A percentile compares a stretch with the other conserved stretches of the same genome.
Conservation (phyloP, 306 rosid species). For the Oxytropis ochrocephala region DNA sequence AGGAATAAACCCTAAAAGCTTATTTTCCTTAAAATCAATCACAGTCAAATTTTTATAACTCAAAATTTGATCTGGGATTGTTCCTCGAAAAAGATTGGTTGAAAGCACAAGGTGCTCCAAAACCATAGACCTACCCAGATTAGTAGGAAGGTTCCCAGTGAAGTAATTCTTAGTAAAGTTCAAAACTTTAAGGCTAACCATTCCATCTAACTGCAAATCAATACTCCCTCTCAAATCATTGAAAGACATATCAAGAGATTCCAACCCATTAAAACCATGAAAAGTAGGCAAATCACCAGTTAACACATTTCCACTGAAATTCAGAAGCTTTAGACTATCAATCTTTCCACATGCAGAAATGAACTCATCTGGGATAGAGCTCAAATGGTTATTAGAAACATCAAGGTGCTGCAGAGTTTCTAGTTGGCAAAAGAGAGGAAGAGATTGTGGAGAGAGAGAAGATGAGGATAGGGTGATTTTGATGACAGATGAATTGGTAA, state of each 20-base stretch:
- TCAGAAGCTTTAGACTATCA: slow-evolving; percentile 36
- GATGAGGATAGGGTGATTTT: slow-evolving; percentile 27
- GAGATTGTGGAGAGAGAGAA: slow-evolving; percentile 31
- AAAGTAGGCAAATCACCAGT: slow-evolving; percentile 41
- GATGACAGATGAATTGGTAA: slow-evolving; percentile 24
- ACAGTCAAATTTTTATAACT: slow-evolving; percentile 33
- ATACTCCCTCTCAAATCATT: slow-evolving; percentile 22
- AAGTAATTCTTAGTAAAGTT: slow-evolving; percentile 33
- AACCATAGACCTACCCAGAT: slow-evolving; percentile 38
- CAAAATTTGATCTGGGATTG: slow-evolving; percentile 39
- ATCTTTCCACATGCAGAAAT: slow-evolving; percentile 48
- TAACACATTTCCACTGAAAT: slow-evolving; percentile 47
- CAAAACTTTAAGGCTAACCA: slow-evolving; percentile 45
- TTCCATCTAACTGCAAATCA: slow-evolving; percentile 32
- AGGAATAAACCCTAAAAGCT: slow-evolving; percentile 35
- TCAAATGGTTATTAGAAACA: slow-evolving; percentile 38
- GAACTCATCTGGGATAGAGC: slow-evolving; percentile 41
- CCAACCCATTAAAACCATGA: slow-evolving; percentile 50
- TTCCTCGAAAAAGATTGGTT: slow-evolving; percentile 18
- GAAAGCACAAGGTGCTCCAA: slow-evolving; percentile 64
- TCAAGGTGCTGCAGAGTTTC: slow-evolving; percentile 53
- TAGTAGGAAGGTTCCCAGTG: slow-evolving; percentile 36
- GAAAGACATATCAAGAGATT: slow-evolving; percentile 56
- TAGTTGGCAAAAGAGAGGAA: slow-evolving; percentile 48
- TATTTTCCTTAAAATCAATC: slow-evolving; percentile 41